Evolutionary conservation across 208 protist genomes (phyloP), one percentile per base, ranked within the genome.

Genomic region (Blastocrithidia nonstop): DNA sequence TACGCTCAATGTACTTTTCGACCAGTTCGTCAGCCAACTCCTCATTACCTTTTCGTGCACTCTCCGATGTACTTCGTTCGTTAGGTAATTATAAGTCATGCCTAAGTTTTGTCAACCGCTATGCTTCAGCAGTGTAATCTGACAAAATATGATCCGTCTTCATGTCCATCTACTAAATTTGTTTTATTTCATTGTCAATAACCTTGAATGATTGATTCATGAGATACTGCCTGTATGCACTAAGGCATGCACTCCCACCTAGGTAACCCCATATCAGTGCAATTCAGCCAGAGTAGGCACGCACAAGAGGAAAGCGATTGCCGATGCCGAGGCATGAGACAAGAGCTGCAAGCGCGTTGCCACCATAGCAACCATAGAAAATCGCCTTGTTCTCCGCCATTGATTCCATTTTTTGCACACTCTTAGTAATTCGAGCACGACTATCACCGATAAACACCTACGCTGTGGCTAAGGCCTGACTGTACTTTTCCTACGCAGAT

Each of bases 291-390:
- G 65, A 67, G 59, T 88, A 93, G 15, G 33, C 48, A 7, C 65
- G 71, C 23, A 93, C 58, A 16, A 88, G 53, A n/a, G 67, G 41
- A 16, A 78, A 37, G n/a, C 78, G 67, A 45, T 57, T 75, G 49
- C 83, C 72, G 28, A 83, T 15, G 11, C 66, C 55, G 21, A 93
- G 56, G 43, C 71, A 82, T 7, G 20, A 53, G 0, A 63, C 75
- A 73, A 88, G 78, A 15, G 75, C 74, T 6, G 58, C 50, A 32
- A 82, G 7, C 78, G 77, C 85, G 28, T 61, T 72, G 8, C 54
- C 61, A 20, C 68, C 72, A 50, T 74, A 81, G 54, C 88, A 93
- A 11, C 83, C 83, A 46, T 93, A 93, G 21, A 66, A 72, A 75
- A 75, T 88, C 58, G 84, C 84, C 39, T 47, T 78, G 60, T 62